A percentile compares a stretch with the other conserved stretches of the same genome.
phyloP scores from a whole-genome alignment of 2,329 filamentous ascomycete species.

The Colletotrichum abscissum region DNA sequence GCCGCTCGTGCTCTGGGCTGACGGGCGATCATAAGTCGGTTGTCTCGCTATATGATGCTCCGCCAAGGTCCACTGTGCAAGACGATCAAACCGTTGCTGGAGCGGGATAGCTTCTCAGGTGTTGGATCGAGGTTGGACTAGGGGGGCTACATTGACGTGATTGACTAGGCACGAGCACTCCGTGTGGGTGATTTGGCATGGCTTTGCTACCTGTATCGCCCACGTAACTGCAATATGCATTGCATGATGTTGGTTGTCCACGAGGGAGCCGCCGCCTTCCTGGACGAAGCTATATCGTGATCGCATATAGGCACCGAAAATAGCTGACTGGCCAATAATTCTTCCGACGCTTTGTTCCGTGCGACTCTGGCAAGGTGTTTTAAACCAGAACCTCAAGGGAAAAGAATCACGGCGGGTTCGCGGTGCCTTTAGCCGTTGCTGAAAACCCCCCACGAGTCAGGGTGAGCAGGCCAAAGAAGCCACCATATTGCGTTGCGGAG shows the following conservation, averaged over 20 bases:
- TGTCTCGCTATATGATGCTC: constrained; percentile 34
- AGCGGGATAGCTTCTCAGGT: constrained; percentile 3
- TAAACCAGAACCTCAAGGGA: not conserved
- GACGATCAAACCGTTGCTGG: constrained; percentile 31
- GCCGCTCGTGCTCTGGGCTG: constrained; percentile 13
- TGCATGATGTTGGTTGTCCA: constrained; percentile 12
- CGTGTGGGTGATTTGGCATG: not conserved
- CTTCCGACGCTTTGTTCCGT: not conserved
- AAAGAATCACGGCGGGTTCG: constrained; percentile 3
- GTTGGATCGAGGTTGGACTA: constrained; percentile 17
- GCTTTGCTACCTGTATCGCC: constrained; percentile 7
- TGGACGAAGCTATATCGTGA: constrained; percentile 7
- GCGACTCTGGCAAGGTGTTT: not conserved
- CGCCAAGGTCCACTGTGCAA: constrained; percentile 9
- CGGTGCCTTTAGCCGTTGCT: not conserved
- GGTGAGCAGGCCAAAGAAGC: constrained; percentile 1
- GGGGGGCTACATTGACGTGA: constrained; percentile 5
- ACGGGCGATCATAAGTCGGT: constrained; percentile 35
- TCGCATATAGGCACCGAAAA: constrained; percentile 8
- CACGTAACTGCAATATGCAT: not conserved
- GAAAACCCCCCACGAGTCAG: constrained; percentile 19
- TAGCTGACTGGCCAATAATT: constrained; percentile 3
- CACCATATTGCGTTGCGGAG: not conserved
- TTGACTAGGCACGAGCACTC: not conserved
- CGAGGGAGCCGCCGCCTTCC: constrained; percentile 11